Evolutionary conservation across 768 basidiomycete species (phyloP), one percentile per base, ranked within the genome.

Genomic region (Leccinum olivaceopallidum): DNA sequence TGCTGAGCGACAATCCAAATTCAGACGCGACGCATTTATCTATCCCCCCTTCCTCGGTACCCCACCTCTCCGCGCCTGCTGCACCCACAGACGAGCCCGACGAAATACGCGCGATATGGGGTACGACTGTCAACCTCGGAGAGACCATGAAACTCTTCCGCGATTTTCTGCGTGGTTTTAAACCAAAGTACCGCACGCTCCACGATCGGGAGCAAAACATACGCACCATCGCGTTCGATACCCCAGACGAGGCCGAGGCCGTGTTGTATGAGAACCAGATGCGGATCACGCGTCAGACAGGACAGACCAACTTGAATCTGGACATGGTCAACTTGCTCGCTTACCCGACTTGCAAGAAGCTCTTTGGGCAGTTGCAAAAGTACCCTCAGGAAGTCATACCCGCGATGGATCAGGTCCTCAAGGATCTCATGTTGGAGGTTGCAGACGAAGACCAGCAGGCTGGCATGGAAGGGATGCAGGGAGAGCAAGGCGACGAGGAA

Each of bases 321-420:
- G 97, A 98, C 68, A 82, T 92, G 72, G 68, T 81, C 67, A 97
- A 99, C 73, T 77, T 99, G 14, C 80, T 88, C 36, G 87, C 95
- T 2, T 99, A 92, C 73, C 92, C 94, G 0, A 85, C 89, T 12
- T 85, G 85, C 60, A 87, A 84, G 70, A 97, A 94, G 73, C 79
- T 99, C 16, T 85, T 93, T 70, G 78, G 78, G 20, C 94, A 97
- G 70, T 83, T 99, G 5, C 75, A 87, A 62, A 95, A 94, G 69
- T 98, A 97, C 75, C 97, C 97, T 0, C 95, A 98, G 73, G 97
- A 99, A 80, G 88, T 98, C 52, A 83, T 99, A 53, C 96, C 97
- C 2, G 93, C 92, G 24, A 95, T 98, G 90, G 97, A 99, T 80
- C 93, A 96, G 68, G 89, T 94, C 1, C 77, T 98, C 66, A 95